Base-by-base conservation (phyloP, 179 eudicot species). In the Beta corolliflora region DNA sequence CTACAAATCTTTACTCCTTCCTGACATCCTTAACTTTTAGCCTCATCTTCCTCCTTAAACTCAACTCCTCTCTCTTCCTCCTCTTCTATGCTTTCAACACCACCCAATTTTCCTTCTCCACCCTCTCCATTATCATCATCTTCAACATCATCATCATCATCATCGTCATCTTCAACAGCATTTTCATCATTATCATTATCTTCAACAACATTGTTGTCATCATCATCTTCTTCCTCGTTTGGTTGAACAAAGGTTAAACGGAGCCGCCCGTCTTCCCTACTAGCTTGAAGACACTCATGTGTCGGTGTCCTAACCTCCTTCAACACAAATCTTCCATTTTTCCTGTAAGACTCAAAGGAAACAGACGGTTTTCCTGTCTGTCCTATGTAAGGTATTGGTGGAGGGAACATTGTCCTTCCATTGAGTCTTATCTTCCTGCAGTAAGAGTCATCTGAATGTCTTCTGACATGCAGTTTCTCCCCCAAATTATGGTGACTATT, bases 381-480 rank as follows among this genome's bases (percentile, higher is more conserved):
- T 12, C 98, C 98, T 48, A 95, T 89, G 58, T 90, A 79, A 25
- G 99, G 87, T 46, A 94, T 94, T 0, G 98, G 98, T 19, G 99
- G 99, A 18, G 91, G 91, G 5, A 92, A 97, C 75, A 81, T 83
- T 29, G 69, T 25, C 36, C 81, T 82, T 64, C 79, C 84, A 19
- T 78, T 69, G 1, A 69, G 79, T 80, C 78, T 90, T 12, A 87
- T 83, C 45, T 84, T 89, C 85, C 79, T 91, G 12, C 68, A 76
- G 23, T 86, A 80, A 63, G 86, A 83, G 50, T 12, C 81, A 46
- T 48, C 58, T 55, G 84, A 77, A 74, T 82, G 60, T 69, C 73
- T 69, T 80, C 67, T 80, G 29, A 81, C 82, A 68, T 53, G 36
- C 53, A 72, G 21, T 64, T 72, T 81, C 21, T 80, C 81, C 36